phyloP scores from a whole-genome alignment of 805 yeast species.

The Kazachstania bromeliacearum region DNA sequence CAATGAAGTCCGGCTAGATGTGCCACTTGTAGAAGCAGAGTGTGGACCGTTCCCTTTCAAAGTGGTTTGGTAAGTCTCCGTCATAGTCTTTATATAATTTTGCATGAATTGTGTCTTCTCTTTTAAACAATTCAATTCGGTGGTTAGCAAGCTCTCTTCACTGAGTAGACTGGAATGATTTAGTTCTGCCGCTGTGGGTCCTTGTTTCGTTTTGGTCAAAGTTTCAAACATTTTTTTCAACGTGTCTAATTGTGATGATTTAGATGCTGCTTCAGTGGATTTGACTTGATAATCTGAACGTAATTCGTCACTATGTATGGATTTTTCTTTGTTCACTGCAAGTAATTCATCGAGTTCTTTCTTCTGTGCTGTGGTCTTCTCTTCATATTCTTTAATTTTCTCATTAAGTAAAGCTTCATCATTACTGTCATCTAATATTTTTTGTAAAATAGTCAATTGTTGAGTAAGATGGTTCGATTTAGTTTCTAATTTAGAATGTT shows the following conservation, averaged over 20 bases:
- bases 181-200: constrained; percentile 27
- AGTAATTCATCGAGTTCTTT: constrained; percentile 39
- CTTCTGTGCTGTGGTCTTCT: neutral
- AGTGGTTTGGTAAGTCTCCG: constrained; percentile 3
- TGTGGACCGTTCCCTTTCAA: no score
- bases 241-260: constrained; percentile 25
- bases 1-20: neutral
- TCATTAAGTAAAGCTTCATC: neutral
- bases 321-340: constrained; percentile 36
- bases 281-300: constrained; percentile 36
- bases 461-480: constrained; percentile 7
- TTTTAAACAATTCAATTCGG: constrained; percentile 9
- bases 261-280: constrained; percentile 41
- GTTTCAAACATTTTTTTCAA: constrained; percentile 24
- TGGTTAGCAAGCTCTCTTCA: constrained; percentile 9
- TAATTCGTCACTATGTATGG: constrained; percentile 24
- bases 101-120: constrained; percentile 15
- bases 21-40: no score
- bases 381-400: constrained; percentile 1
- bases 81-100: constrained; percentile 16
- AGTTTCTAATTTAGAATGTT: constrained; percentile 11
- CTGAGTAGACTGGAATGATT: constrained; percentile 8
- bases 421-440: constrained; percentile 1
- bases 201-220: constrained; percentile 27
- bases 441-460: constrained; percentile 8